phyloP scores from a whole-genome alignment of 2,329 filamentous ascomycete genomes.

The Mollisiaceae sp. region DNA sequence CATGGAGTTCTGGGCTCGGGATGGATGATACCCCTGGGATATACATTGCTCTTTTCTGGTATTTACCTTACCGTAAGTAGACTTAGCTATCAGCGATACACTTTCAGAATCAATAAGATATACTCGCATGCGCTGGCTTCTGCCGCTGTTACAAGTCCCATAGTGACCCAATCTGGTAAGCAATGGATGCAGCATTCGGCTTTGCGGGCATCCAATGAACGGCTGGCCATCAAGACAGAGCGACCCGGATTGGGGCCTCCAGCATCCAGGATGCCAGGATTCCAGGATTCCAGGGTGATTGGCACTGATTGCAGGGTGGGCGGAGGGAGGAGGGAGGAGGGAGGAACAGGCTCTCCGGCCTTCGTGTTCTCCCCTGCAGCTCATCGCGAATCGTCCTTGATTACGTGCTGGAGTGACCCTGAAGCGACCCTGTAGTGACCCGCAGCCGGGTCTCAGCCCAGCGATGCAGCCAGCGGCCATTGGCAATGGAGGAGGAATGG shows the following conservation, averaged over 20 bases:
- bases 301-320: not conserved
- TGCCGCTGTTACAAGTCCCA: conserved; percentile 7
- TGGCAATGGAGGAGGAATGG: conserved; percentile 17
- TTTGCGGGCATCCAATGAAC: conserved; percentile 14
- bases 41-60: conserved; percentile 10
- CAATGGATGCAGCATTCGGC: conserved; percentile 7
- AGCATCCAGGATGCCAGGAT: too few relatives aligned
- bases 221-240: not conserved
- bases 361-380: conserved; percentile 12
- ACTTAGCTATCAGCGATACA: not conserved
- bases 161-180: conserved; percentile 6
- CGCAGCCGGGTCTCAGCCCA: conserved; percentile 24
- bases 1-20: conserved; percentile 1
- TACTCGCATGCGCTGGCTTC: conserved; percentile 10
- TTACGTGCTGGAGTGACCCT: conserved; percentile 18
- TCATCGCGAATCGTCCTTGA: conserved; percentile 21
- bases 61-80: conserved; percentile 7
- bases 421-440: not conserved
- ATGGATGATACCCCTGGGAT: conserved; percentile 12
- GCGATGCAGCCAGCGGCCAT: conserved; percentile 8
- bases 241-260: not conserved
- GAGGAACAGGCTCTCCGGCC: not conserved
- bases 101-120: conserved; percentile 9
- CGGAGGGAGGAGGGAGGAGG: not conserved
- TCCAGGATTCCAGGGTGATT: too few relatives aligned